Evolutionary conservation across 1,284 basidiomycete species (phyloP), one percentile per base, ranked within the genome.

Genomic region (Mycosarcoma maydis): DNA sequence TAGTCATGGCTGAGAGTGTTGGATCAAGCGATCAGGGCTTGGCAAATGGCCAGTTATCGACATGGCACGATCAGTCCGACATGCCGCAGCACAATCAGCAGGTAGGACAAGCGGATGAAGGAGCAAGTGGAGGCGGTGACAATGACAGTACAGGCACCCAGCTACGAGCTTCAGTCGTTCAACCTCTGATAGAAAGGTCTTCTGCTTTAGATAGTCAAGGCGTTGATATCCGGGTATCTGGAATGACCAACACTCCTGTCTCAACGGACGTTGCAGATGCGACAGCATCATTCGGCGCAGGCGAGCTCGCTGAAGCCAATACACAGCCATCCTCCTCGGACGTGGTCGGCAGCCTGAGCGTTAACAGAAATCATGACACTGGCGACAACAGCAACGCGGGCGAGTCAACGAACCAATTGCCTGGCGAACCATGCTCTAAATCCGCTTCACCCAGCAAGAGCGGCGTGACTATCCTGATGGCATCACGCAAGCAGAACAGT

Each of bases 401-500:
- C 19, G 51, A 46, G 13, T 59, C 59, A 22, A 39, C 33, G 20
- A 62, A 62, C 27, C 38, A 27, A 17, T 55, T 51, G 4, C 55
- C 51, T 2, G 40, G 27, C 22, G 54, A 19, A 8, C 29, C 55
- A 10, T 39, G 42, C 17, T 51, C 60, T 3, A 40, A 57, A 20
- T 46, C 53, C 1, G 47, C 52, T 1, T 61, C 54, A 10, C 60
- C 60, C n/a, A 48, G 50, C 47, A 64, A 57, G n/a, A n/a, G 41
- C 11, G 47, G 51, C 8, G 20, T 46, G 4, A 52, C 54, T 10
- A 44, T 65, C 17, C 33, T 69, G 39, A 60, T 69, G 52, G 68
- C 65, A 14, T 68, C 72, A 20, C 66, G 76, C 17, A 76, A 76
- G 59, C 76, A 78, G 51, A 78, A 78, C 39, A 66, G 57, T 23